A percentile compares a stretch with the other conserved stretches of the same genome.
phyloP scores from a whole-genome alignment of 2,329 filamentous ascomycete species.

The Chaetomiaceae sp. region DNA sequence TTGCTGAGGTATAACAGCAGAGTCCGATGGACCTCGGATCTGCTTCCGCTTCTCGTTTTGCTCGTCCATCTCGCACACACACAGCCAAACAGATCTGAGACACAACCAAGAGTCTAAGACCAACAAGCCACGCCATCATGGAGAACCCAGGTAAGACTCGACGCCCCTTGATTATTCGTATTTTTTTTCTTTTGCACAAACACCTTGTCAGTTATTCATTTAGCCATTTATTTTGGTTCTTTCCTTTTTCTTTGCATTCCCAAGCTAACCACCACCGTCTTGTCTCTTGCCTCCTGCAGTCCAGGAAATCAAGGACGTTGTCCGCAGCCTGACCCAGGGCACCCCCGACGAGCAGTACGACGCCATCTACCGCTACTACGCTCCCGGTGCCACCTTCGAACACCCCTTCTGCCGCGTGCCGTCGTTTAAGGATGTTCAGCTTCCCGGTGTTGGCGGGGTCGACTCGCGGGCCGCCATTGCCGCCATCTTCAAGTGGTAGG shows the following conservation, averaged over 20 bases:
- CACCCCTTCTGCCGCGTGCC: constrained; percentile 75
- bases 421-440: constrained; percentile 38
- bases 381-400: constrained; percentile 64
- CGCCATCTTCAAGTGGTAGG: constrained; percentile 65
- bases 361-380: constrained; percentile 68
- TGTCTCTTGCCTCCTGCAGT: constrained; percentile 29
- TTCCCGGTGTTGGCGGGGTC: constrained; percentile 40
- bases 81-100: background rate
- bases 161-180: too few species aligned
- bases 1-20: too few species aligned
- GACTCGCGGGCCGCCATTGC: constrained; percentile 64
- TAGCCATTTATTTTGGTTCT: too few species aligned
- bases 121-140: constrained; percentile 28
- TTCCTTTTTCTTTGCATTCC: too few species aligned
- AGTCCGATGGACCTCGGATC: too few species aligned
- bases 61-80: background rate
- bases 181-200: too few species aligned
- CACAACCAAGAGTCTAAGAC: too few species aligned
- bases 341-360: constrained; percentile 59
- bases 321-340: constrained; percentile 64
- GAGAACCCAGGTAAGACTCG: constrained; percentile 43
- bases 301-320: constrained; percentile 60
- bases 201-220: too few species aligned
- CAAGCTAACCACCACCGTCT: background rate
- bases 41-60: background rate